Percentiles rank a stretch among this genome's conserved stretches.
phyloP scores from a whole-genome alignment of 257 asterid genomes.

The Nicotiana undulata region DNA sequence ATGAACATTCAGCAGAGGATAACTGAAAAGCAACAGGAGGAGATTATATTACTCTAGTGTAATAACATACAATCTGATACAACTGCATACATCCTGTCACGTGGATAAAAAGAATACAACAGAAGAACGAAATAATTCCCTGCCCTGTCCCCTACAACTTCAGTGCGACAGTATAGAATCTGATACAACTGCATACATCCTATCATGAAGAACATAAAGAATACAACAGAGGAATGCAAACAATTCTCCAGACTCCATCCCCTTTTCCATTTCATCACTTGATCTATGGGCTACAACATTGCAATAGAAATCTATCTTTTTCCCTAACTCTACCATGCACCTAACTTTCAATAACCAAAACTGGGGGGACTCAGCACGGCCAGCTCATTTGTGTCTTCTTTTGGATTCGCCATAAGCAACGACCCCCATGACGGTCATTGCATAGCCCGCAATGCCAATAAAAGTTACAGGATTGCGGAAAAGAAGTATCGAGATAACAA shows the following conservation, averaged over 20 bases:
- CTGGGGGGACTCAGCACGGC: not conserved
- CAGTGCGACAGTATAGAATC: not conserved
- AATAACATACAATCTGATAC: constrained; percentile 2
- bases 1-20: not conserved
- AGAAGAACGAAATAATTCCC: not conserved
- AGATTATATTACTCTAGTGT: not conserved
- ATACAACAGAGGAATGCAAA: not conserved
- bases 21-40: not conserved
- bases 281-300: not conserved
- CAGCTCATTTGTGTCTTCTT: constrained; percentile 21
- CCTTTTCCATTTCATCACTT: not conserved
- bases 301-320: not conserved
- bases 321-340: not conserved
- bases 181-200: not conserved
- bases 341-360: not conserved
- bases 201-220: not conserved
- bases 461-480: constrained; percentile 25
- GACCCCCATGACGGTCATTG: constrained; percentile 23
- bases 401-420: constrained; percentile 24
- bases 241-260: not conserved
- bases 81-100: not conserved
- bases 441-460: constrained; percentile 24
- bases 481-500: constrained; percentile 22
- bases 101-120: not conserved
- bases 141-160: not conserved